Evolutionary conservation across 768 basidiomycete genomes (phyloP), one percentile per base, ranked within the genome.

Genomic region (Porpolomopsis calyptriformis): DNA sequence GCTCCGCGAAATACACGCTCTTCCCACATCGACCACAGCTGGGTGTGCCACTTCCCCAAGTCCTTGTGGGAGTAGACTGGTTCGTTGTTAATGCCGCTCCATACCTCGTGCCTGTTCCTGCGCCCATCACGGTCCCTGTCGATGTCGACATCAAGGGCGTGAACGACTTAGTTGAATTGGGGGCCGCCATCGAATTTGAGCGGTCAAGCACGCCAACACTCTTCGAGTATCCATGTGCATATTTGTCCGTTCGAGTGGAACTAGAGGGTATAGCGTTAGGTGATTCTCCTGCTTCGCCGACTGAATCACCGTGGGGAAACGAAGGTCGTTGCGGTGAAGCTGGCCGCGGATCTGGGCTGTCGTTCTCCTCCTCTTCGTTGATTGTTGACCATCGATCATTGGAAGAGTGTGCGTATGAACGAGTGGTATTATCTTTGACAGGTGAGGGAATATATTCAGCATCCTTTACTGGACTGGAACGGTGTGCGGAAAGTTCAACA

Each of bases 1-100:
- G 85, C 60, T 90, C 86, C 11, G 87, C 86, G 56, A 90, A 89
- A 64, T 85, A 91, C 8, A 91, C 87, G 43, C 72, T 80, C 70
- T 83, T 78, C 29, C 67, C 68, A 52, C 87, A 91, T 46, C 72
- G 70, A 7, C 80, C 77, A 53, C 87, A 91, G 16, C 57, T 57
- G 16, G 85, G 82, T 6, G 77, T 53, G 12, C 39, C 75, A 18
- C 73, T 71, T 27, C 75, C 78, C 72, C 78, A 82, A 49, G 70
- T 68, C 48, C 62, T 70, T 8, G 67, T 24, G 71, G 65, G 11
- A 60, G 60, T 23, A 62, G 64, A 9, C 60, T 61, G 10, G 67
- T 43, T 65, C 4, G 67, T 67, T 48, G 64, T 61, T 8, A 83
- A 64, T 0, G 75, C 80, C 12, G 65, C 63, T 9, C 83, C 82